Base-by-base conservation (phyloP, 2,329 filamentous ascomycete genomes). In the Fusarium tuaranense region DNA sequence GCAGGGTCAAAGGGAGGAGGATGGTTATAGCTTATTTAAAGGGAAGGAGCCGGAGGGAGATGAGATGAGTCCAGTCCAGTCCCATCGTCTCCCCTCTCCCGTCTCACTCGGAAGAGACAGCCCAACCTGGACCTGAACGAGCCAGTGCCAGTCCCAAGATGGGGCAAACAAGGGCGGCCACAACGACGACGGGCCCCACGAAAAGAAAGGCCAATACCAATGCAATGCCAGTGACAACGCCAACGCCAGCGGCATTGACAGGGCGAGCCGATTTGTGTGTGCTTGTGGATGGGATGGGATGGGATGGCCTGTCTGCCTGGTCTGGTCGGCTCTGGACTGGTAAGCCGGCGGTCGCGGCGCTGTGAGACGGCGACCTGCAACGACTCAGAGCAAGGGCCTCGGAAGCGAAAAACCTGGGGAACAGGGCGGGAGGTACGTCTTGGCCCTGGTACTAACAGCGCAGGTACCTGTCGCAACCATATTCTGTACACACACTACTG, bases 351-450 rank as follows among this genome's bases (percentile, higher is more conserved):
- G 48, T 64, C 62, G 62, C 46, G 58, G 57, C 55, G 41, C 70
- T 75, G 73, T 72, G 69, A 76, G 69, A 77, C 74, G 62, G 63
- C 59, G 64, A 72, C 63, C 59, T 66, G 67, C 65, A 67, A 65
- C 41, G 57, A 60, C 61, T 39, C 41, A 55, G 55, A 53, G 41
- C 64, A 58, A 64, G 62, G 67, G 69, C 58, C 48, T 72, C 61
- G 68, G 66, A 70, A 70, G 63, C 44, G 57, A 68, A 75, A 77
- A 79, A 79, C 69, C 74, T 76, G 78, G 77, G 77, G 77, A 78
- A 78, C 70, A 73, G 71, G 70, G 66, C 76, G 74, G 77, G 75
- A 78, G 65, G 71, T 70, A 73, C 71, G 46, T 71, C 76, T 75
- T 73, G 69, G 69, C 73, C 66, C 63, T 66, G 69, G 71, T 78